Conservation (phyloP, 345 rosid genomes). For the Draba incana region DNA sequence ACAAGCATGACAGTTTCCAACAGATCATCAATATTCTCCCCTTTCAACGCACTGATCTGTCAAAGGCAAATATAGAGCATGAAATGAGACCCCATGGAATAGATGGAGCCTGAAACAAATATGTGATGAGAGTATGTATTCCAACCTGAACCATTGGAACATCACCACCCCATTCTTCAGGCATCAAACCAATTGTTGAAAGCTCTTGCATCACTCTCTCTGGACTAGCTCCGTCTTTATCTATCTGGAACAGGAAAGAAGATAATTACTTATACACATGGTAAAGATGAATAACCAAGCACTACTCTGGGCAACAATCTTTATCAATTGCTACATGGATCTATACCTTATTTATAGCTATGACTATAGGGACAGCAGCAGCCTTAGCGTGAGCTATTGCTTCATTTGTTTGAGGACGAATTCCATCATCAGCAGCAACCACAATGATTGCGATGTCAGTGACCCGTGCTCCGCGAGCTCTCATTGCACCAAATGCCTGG, state of each 20-base stretch:
- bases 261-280: slow-evolving; percentile 31
- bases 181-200: slow-evolving; percentile 93
- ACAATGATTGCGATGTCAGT: slow-evolving; percentile 95
- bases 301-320: slow-evolving; percentile 13
- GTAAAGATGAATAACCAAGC: slow-evolving; percentile 28
- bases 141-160: slow-evolving; percentile 94
- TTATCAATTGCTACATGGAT: slow-evolving; percentile 26
- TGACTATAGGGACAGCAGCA: slow-evolving; percentile 91
- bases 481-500: slow-evolving; percentile 99
- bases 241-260: slow-evolving; percentile 60
- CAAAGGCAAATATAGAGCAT: slow-evolving; percentile 40
- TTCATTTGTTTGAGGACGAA: slow-evolving; percentile 97
- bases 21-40: slow-evolving; percentile 78
- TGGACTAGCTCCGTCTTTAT: slow-evolving; percentile 96
- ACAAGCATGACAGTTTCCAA: slow-evolving; percentile 98
- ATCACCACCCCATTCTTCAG: slow-evolving; percentile 99
- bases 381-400: slow-evolving; percentile 99
- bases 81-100: slow-evolving; percentile 29
- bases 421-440: slow-evolving; percentile 99
- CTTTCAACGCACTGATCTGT: slow-evolving; percentile 98
- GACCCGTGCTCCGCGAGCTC: slow-evolving; percentile 98
- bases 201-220: slow-evolving; percentile 98
- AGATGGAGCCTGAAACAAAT: slow-evolving; percentile 32
- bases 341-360: slow-evolving; percentile 89
- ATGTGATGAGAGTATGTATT: slow-evolving; percentile 30